A percentile compares a stretch with the other conserved stretches of the same genome.
phyloP scores from a whole-genome alignment of 2,329 filamentous ascomycete genomes.

The Periconia sp. region DNA sequence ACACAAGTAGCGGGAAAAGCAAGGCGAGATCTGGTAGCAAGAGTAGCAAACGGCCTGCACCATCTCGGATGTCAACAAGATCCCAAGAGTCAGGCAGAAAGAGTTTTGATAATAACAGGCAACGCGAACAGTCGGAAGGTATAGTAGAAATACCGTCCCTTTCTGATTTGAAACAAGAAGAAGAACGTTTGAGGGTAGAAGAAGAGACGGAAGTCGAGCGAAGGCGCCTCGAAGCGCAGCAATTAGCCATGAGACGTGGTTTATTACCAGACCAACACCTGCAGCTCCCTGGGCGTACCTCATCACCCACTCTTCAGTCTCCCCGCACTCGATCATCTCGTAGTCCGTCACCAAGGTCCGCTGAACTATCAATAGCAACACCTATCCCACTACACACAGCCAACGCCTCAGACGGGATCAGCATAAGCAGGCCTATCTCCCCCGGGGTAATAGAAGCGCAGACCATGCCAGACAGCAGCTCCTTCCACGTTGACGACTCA shows the following conservation, averaged over 20 bases:
- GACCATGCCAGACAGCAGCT: slow-evolving; percentile 33
- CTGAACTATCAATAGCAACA: slow-evolving; percentile 14
- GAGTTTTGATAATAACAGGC: slow-evolving; percentile 18
- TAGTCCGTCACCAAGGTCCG: slow-evolving; percentile 9
- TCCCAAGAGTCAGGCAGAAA: slow-evolving; percentile 31
- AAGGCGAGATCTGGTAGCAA: slow-evolving; percentile 49
- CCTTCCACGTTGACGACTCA: slow-evolving; percentile 31
- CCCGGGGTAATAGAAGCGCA: slow-evolving; percentile 29
- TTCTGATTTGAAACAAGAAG: slow-evolving; percentile 59
- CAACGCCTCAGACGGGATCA: slow-evolving; percentile 11
- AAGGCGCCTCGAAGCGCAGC: slow-evolving; percentile 57
- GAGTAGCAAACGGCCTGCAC: slow-evolving; percentile 47
- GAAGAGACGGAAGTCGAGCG: slow-evolving; percentile 59
- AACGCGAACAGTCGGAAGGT: slow-evolving; percentile 25
- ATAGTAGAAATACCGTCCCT: slow-evolving; percentile 50
- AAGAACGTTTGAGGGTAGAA: slow-evolving; percentile 54
- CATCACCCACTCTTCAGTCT: slow-evolving; percentile 10
- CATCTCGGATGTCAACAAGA: slow-evolving; percentile 50
- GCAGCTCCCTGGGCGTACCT: slow-evolving; percentile 9
- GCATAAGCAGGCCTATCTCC: slow-evolving; percentile 16
- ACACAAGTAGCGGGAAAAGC: slow-evolving; percentile 68
- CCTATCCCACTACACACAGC: slow-evolving; percentile 19
- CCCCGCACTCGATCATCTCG: slow-evolving; percentile 11
- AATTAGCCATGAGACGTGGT: slow-evolving; percentile 58
- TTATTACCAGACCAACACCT: slow-evolving; percentile 39